Base-by-base conservation (phyloP, 2,329 filamentous ascomycete genomes). In the Colletotrichum sp. region DNA sequence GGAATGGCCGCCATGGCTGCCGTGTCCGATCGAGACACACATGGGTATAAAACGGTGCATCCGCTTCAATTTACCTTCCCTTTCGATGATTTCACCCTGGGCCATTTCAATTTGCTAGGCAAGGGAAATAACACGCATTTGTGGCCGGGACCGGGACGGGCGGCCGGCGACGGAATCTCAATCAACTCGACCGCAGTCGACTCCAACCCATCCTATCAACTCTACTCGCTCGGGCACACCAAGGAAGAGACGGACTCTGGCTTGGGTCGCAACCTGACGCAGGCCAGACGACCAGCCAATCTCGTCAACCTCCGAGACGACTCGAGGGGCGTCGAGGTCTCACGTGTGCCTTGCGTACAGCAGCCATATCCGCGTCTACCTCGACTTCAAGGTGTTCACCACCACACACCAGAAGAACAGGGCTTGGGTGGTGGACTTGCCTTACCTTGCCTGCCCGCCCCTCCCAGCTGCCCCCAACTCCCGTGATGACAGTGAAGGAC, bases 181-280 rank as follows among this genome's bases (percentile, higher is more conserved):
- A 67, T 69, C 34, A 69, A 64, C 21, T 72, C 64, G 56, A 61
- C 12, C 18, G n/a, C 43, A 52, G 43, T 52, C 43, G 43, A 13
- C 43, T n/a, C 43, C 43, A 48, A n/a, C 43, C 43, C n/a, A 48
- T 38, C 43, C 43, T 48, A 48, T 48, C 43, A 21, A 48, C 43
- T 21, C 43, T 48, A 18, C 32, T 76, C 58, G 58, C 73, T 72
- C 73, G 73, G 69, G 69, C 73, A 64, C 70, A 75, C 73, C 70
- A 73, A 73, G 70, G 64, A 76, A 68, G 28, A 65, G 73, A 61
- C 70, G 70, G 70, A 67, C 73, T 73, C 70, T 60, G 58, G 70
- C 70, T 75, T 75, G 73, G 73, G 64, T 68, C 73, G 69, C 70
- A 73, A 64, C 70, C 58, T 75, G 73, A 75, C 70, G 73, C 73